These are phyloP conservation scores for Endotrypanum monterogeii DNA, from an alignment of 208 protist genomes.

Conservation along the genomic window DNA sequence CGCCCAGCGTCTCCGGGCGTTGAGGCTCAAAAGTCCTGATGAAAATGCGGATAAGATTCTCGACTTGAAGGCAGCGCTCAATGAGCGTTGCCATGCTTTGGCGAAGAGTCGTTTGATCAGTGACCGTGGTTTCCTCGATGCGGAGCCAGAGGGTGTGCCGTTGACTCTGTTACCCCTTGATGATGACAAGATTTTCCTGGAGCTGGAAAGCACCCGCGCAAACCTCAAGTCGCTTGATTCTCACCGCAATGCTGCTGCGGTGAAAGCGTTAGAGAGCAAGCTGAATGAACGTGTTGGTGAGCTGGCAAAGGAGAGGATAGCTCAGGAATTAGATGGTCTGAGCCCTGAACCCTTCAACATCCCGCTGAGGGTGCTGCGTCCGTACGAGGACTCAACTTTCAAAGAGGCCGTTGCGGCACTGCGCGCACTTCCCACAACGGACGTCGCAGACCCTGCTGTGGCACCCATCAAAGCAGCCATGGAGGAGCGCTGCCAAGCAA, in stretches of 20 bases:
- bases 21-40: slow-evolving; percentile 26
- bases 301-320: slow-evolving; percentile 37
- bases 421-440: slow-evolving; percentile 17
- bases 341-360: slow-evolving; percentile 39
- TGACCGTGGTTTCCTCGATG: slow-evolving; percentile 58
- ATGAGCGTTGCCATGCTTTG: slow-evolving; percentile 47
- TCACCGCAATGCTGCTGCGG: slow-evolving; percentile 32
- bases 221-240: slow-evolving; percentile 35
- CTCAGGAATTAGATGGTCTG: slow-evolving; percentile 42
- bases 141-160: slow-evolving; percentile 50
- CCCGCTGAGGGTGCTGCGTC: slow-evolving; percentile 45
- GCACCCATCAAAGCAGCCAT: slow-evolving; percentile 39
- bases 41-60: slow-evolving; percentile 32
- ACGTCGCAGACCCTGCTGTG: slow-evolving; percentile 12
- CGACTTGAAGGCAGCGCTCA: slow-evolving; percentile 45
- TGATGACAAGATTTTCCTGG: slow-evolving; percentile 50
- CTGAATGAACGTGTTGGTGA: slow-evolving; percentile 52
- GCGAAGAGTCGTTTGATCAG: slow-evolving; percentile 38
- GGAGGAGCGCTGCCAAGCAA: slow-evolving; percentile 54
- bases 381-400: slow-evolving; percentile 41
- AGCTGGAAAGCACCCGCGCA: slow-evolving; percentile 55
- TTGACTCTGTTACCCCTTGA: slow-evolving; percentile 46
- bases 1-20: slow-evolving; percentile 39
- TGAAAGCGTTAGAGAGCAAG: slow-evolving; percentile 30
- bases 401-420: slow-evolving; percentile 26